Conservation (phyloP, 768 basidiomycete genomes). For the Pleurotus giganteus region DNA sequence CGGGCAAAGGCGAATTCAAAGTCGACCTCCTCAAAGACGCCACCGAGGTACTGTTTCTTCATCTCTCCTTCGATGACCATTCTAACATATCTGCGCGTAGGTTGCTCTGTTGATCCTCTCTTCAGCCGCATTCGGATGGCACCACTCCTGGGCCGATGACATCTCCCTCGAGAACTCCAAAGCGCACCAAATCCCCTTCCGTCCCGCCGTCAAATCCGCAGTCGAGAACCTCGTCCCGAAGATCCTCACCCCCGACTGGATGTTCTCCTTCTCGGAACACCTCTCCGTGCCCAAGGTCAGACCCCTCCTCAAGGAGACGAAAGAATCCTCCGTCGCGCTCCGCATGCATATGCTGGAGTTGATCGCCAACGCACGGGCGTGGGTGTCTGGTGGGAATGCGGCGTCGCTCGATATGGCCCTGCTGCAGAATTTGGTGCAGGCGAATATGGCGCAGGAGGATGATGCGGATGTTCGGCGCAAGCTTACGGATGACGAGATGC, state of each 20-base stretch:
- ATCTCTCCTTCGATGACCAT: not conserved
- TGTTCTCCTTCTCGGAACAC: conserved; percentile 9
- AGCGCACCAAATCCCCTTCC: conserved; percentile 27
- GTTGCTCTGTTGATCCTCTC: conserved; percentile 25
- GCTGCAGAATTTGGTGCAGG: conserved; percentile 31
- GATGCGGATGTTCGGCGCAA: conserved; percentile 22
- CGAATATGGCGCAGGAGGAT: conserved; percentile 25
- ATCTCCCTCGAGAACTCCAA: conserved; percentile 9
- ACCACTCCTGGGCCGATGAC: conserved; percentile 23
- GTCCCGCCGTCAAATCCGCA: conserved; percentile 17
- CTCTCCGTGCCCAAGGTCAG: not conserved
- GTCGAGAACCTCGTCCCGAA: conserved; percentile 22
- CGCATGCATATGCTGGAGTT: conserved; percentile 29
- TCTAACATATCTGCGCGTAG: conserved; percentile 11
- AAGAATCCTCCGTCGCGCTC: conserved; percentile 26
- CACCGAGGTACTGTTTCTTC: conserved; percentile 17
- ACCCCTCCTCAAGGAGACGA: conserved; percentile 21
- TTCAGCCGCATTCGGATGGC: conserved; percentile 30
- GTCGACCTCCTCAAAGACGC: conserved; percentile 24
- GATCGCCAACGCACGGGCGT: conserved; percentile 24
- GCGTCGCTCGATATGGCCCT: conserved; percentile 23
- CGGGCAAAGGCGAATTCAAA: not conserved
- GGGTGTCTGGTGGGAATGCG: conserved; percentile 17
- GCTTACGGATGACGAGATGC: conserved; percentile 32
- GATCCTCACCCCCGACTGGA: conserved; percentile 22